Conservation (phyloP, 208 protist species). For the Leishmania martiniquensis region DNA sequence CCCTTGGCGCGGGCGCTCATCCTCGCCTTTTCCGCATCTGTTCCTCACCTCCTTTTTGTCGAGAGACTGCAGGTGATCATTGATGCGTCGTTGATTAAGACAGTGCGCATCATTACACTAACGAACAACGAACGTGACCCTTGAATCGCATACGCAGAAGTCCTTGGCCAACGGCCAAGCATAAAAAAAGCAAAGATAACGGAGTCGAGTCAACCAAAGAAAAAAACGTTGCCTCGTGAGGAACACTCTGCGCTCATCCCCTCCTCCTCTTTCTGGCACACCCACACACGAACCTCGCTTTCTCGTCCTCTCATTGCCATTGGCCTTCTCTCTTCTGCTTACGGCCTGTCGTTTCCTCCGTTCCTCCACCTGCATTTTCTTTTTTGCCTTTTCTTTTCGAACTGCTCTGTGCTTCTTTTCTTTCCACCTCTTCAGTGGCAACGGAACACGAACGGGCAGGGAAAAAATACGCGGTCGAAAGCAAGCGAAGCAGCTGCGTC, state of each 20-base stretch:
- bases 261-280: background rate
- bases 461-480: too few relatives aligned
- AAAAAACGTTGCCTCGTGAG: background rate
- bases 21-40: background rate
- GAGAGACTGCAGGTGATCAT: background rate
- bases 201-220: background rate
- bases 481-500: background rate
- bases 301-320: background rate
- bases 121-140: background rate
- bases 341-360: background rate
- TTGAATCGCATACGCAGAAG: background rate
- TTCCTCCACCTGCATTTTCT: background rate
- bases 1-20: background rate
- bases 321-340: background rate
- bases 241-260: background rate
- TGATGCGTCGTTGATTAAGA: background rate
- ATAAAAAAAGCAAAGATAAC: background rate
- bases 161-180: background rate
- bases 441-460: background rate
- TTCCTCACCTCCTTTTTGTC: background rate
- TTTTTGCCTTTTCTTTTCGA: background rate
- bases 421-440: background rate
- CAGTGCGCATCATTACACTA: background rate
- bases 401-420: background rate
- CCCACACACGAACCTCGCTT: background rate